Base-by-base conservation (phyloP, 768 basidiomycete species). In the Butyriboletus loyo region DNA sequence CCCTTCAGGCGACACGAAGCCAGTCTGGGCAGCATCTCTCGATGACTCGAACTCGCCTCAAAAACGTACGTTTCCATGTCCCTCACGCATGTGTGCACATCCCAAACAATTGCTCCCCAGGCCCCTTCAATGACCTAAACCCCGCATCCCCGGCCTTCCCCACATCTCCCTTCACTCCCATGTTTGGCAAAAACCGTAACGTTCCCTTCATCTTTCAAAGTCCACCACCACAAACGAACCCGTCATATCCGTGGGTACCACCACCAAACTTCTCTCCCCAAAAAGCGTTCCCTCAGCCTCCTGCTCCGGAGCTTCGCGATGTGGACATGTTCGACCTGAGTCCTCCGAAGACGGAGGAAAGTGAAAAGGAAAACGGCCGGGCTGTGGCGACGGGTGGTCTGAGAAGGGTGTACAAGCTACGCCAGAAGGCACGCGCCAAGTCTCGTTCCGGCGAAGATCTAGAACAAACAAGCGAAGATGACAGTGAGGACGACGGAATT, bases 271-370 rank as follows among this genome's bases (percentile, higher is more conserved):
- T 83, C 63, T 80, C 84, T 11, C 77, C 82, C 1, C 69, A 77
- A 49, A 86, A 83, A 58, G 77, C 79, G 11, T 85, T 87, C 56
- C 82, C 83, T 31, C 72, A 71, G 38, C 71, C 72, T 25, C 53
- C 65, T 35, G 61, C 65, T 19, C 60, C 67, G 25, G 87, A 89
- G 60, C 58, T 81, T 24, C 76, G 74, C 28, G 89, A 91, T 65
- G 74, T 92, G 19, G 86, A 87, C 64, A 91, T 92, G 89, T 72
- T 77, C 7, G 89, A 91, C 46, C 68, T 73, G 14, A 89, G 85
- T 60, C 87, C 87, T 30, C 75, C 77, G 21, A 80, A 75, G 54
- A 62, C 61, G 17, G 75, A 79, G 25, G 77, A 77, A 39, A 49
- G 54, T 15, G 74, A 74, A 36, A 68, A 62, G 15, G 75, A 73